Base-by-base conservation (phyloP, 2,329 filamentous ascomycete genomes). In the Albifimbria verrucaria region DNA sequence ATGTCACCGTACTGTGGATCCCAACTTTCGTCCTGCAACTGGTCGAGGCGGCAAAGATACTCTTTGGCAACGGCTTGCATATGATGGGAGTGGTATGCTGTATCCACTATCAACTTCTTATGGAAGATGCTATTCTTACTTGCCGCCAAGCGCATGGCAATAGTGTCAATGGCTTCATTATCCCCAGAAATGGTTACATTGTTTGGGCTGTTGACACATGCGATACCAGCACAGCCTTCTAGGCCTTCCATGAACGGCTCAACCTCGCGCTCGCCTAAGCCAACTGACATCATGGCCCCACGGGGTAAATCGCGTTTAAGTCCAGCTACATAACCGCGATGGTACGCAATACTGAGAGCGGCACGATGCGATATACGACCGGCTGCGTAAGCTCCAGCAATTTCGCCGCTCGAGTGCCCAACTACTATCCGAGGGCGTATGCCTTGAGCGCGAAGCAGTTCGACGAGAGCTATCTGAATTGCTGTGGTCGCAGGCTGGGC, bases 371-470 rank as follows among this genome's bases (percentile, higher is more conserved):
- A 59, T n/a, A 74, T 51, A 9, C 57, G 52, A 1, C 71, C 69
- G 1, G 65, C 62, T 2, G 70, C 67, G 48, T 74, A 74, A 1
- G 72, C 72, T 2, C 72, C 73, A 2, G 67, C 71, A 47, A 75
- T 72, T 53, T 75, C 73, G 3, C 73, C 73, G 4, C 61, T 65
- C 0, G 70, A 73, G 52, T 76, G 73, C 1, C 72, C 73, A 2
- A 72, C 66, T 1, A 71, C 67, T 1, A 61, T 65, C 6, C 55
- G 43, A 0, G 70, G 67, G 5, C 28, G 32, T 22, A 76, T 57
- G 6, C 66, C 62, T 47, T 63, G 63, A 7, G 57, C 57, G 4
- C 48, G 49, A 5, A 77, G 64, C 2, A 74, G 58, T 6, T 73
- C 67, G 1, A 74, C 62, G 2, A 78, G 57, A 1, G 62, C 74